Evolutionary conservation across 202 grass and related monocot species (phyloP).

Genomic region (Carex arenaria): DNA sequence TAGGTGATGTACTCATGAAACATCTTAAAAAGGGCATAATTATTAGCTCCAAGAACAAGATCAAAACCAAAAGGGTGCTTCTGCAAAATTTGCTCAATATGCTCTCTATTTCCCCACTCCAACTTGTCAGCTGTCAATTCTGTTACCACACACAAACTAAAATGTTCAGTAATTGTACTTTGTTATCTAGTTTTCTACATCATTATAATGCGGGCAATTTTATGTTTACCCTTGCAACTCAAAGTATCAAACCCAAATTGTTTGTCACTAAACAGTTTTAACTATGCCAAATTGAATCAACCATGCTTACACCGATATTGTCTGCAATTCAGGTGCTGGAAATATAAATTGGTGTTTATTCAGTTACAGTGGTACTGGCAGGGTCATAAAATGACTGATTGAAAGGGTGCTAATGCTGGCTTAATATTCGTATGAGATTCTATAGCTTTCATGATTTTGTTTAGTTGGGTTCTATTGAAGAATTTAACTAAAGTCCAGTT

Average conservation of each 20-base stretch:
- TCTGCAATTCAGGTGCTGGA: background rate
- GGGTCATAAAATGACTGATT: background rate
- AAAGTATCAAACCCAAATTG: background rate
- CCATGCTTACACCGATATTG: conserved; percentile 10
- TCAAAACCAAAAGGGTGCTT: conserved; percentile 78
- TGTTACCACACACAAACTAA: conserved; percentile 33
- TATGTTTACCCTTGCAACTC: background rate
- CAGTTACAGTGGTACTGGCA: background rate
- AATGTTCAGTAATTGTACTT: background rate
- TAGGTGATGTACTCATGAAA: background rate
- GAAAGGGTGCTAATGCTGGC: background rate
- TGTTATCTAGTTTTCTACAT: background rate
- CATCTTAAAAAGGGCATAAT: conserved; percentile 76
- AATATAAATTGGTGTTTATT: conserved; percentile 1
- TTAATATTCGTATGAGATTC: background rate
- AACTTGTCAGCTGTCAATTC: conserved; percentile 73
- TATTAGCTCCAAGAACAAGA: conserved; percentile 88
- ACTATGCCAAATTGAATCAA: too few relatives aligned
- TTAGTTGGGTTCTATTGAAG: background rate
- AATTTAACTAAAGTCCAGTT: background rate
- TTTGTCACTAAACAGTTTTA: too few relatives aligned
- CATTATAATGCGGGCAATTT: background rate
- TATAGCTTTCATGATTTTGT: background rate
- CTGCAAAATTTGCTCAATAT: conserved; percentile 55
- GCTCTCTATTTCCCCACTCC: conserved; percentile 81